Base-by-base conservation (phyloP, 495 filamentous ascomycete species). In the Echria macrotheca region DNA sequence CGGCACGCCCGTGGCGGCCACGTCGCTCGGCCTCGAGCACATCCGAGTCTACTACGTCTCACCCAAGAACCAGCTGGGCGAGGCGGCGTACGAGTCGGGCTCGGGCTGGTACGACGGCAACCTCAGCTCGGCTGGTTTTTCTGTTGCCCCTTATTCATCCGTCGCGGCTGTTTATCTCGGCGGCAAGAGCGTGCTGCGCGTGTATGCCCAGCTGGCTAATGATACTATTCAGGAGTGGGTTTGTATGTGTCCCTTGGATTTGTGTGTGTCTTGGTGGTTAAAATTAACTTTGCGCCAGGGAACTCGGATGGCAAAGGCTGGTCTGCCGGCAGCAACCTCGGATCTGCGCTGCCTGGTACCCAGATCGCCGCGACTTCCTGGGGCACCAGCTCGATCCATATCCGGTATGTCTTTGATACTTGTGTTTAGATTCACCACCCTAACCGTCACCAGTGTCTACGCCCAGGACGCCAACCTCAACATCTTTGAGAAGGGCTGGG, bases 391-490 rank as follows among this genome's bases (percentile, higher is more conserved):
- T 18, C 44, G 29, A 23, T 26, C 2, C 44, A 37, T 25, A 32
- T 47, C 32, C 45, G 33, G 33, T 40, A 48, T 8, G 35, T 17
- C 7, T 41, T 24, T 19, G 15, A 1, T 18, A 14, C 38, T 41
- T 41, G 38, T 23, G 38, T 4, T 41, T 41, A 6, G 7, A 31
- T 31, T 31, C 28, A 6, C 6, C 12, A 31, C 38, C 15, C 38
- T 21, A n/a, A n/a, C n/a, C n/a, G n/a, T n/a, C n/a, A n/a, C n/a
- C 23, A 40, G 46, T 5, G 36, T 40, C 35, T 49, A 49, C 46
- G 19, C 23, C 14, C 46, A 49, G 9, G 24, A 12, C 36, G 0
- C 23, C n/a, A 41, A 32, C 24, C 15, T 41, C 15, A 22, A 40
- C 24, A 18, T 40, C 0, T 15, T 49, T 18, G 47, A 49, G 18